These are phyloP conservation scores for Oryza coarctata DNA, from an alignment of 176 grass and related monocot species.

Conservation along the genomic window DNA sequence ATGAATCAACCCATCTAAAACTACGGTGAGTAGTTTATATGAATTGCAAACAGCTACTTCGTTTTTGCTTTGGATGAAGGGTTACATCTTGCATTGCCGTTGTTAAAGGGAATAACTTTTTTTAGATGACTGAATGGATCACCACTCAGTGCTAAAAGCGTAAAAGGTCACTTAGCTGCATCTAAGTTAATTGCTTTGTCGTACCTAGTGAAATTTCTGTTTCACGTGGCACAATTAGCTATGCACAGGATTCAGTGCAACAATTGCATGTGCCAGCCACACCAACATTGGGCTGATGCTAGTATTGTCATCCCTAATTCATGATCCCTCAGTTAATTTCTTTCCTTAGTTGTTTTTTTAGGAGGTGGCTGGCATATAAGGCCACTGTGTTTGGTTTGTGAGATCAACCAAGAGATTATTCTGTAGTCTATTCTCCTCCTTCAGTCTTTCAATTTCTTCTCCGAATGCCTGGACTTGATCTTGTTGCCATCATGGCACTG, in stretches of 20 bases:
- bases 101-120: neutral
- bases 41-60: neutral
- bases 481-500: neutral
- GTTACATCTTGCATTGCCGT: constrained; percentile 2
- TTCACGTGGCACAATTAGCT: neutral
- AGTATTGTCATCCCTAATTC: neutral
- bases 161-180: no score
- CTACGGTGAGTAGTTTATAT: neutral
- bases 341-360: neutral
- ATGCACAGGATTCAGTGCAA: neutral
- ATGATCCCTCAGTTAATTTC: neutral
- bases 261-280: neutral
- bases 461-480: neutral
- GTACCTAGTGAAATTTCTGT: neutral
- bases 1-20: constrained; percentile 5
- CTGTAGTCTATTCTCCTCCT: neutral
- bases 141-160: neutral
- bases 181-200: neutral
- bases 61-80: neutral
- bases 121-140: neutral
- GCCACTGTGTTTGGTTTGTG: neutral
- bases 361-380: neutral
- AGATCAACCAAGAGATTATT: neutral
- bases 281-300: no score
- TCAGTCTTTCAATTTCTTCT: neutral